Evolutionary conservation across 2,329 filamentous ascomycete species (phyloP).

Genomic region (Dothistroma pini): DNA sequence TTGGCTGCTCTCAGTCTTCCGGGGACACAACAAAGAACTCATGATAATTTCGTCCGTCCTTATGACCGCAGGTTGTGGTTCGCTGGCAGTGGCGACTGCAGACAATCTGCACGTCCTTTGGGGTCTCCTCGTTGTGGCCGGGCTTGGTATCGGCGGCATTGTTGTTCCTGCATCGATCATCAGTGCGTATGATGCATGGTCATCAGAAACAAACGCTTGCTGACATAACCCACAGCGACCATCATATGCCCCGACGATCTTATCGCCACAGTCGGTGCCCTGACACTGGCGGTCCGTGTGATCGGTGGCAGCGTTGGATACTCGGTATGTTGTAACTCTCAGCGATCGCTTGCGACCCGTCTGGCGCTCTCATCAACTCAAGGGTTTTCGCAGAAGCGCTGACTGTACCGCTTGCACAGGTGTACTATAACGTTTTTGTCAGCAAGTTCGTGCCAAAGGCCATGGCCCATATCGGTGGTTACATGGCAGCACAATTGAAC

Average conservation of each 20-base stretch:
- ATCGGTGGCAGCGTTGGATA: conserved; percentile 60
- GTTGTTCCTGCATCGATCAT: conserved; percentile 66
- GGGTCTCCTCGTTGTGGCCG: conserved; percentile 48
- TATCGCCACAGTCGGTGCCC: conserved; percentile 64
- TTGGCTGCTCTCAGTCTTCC: conserved; percentile 55
- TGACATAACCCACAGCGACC: conserved; percentile 41
- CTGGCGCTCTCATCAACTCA: too few species aligned
- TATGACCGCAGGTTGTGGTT: conserved; percentile 58
- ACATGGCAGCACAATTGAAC: conserved; percentile 48
- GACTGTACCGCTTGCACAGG: too few species aligned
- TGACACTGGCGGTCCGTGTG: conserved; percentile 66
- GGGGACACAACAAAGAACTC: conserved; percentile 58
- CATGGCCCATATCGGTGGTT: conserved; percentile 46
- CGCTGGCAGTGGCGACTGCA: conserved; percentile 29
- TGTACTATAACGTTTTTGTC: conserved; percentile 38
- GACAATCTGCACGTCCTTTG: conserved; percentile 31
- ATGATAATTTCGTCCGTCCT: conserved; percentile 58
- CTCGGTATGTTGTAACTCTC: conserved; percentile 19
- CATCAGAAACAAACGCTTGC: not conserved
- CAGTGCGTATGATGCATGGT: conserved; percentile 15
- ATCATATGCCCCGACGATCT: conserved; percentile 68
- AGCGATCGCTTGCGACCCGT: too few species aligned
- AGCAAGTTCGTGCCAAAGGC: conserved; percentile 42
- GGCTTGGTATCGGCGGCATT: conserved; percentile 62
- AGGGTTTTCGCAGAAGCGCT: too few species aligned